Percentiles rank a stretch among this genome's conserved stretches.
These are phyloP conservation scores for Botrytis cinerea DNA, from an alignment of 2,329 filamentous ascomycete genomes.

Conservation along the genomic window DNA sequence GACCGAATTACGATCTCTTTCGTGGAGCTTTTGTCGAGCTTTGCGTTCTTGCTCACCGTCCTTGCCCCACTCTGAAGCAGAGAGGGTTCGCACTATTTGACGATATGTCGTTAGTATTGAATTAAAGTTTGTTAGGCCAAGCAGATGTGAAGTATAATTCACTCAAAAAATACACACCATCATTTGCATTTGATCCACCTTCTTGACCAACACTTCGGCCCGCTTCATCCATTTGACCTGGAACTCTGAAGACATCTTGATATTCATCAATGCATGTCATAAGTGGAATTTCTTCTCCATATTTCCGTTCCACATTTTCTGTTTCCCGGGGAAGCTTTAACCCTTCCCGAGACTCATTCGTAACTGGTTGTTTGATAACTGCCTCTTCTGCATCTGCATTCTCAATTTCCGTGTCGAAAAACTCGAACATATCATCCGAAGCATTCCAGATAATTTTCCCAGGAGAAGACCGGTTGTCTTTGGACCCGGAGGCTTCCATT, in stretches of 20 bases:
- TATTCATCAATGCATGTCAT: neutral
- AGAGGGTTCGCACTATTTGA: neutral
- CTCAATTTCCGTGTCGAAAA: neutral
- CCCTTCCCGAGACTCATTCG: neutral
- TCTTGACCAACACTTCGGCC: neutral
- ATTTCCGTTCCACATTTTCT: neutral
- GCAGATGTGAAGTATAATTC: neutral
- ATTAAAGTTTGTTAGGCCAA: neutral
- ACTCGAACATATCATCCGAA: neutral
- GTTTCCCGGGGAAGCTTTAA: neutral
- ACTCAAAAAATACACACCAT: slow-evolving; percentile 1
- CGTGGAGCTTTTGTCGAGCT: slow-evolving; percentile 5
- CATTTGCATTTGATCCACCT: neutral
- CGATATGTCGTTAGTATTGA: neutral
- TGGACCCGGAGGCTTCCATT: neutral
- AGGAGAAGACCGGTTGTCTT: neutral
- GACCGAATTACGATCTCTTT: slow-evolving; percentile 30
- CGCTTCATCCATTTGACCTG: neutral
- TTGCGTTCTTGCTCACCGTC: neutral
- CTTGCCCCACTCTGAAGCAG: neutral
- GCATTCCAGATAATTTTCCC: neutral
- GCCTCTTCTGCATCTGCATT: neutral
- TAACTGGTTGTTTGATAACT: too few relatives aligned
- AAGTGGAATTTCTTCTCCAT: neutral
- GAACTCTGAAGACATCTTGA: neutral